These are phyloP conservation scores for Fremontodendron californicum DNA, from an alignment of 345 rosid genomes.

Conservation along the genomic window DNA sequence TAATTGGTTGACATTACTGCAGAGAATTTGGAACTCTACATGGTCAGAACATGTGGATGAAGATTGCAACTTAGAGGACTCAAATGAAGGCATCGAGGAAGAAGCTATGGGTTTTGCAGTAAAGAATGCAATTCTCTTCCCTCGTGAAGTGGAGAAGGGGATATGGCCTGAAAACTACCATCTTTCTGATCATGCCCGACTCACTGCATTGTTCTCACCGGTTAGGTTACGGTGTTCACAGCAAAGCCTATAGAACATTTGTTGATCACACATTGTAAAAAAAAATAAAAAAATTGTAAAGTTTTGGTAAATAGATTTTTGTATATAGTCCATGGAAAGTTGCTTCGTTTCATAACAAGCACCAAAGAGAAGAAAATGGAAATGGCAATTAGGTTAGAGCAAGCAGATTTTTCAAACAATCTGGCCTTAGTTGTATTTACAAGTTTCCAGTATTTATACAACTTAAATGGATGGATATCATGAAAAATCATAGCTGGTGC, in stretches of 20 bases:
- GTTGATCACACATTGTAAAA: slow-evolving; percentile 3
- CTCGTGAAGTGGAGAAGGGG: slow-evolving; percentile 87
- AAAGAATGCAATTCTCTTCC: slow-evolving; percentile 74
- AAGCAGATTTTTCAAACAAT: neutral
- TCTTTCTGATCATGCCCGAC: slow-evolving; percentile 88
- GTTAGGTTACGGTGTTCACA: slow-evolving; percentile 54
- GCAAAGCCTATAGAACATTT: neutral
- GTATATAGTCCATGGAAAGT: neutral
- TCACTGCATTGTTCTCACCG: slow-evolving; percentile 78
- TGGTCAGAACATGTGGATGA: slow-evolving; percentile 27
- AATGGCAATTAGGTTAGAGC: neutral
- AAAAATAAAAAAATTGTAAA: neutral
- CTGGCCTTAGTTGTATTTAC: neutral
- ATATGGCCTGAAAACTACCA: slow-evolving; percentile 82
- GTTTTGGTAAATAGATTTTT: neutral
- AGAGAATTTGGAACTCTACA: slow-evolving; percentile 42
- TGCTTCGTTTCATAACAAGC: neutral
- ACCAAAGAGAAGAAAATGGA: neutral
- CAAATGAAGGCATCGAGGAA: slow-evolving; percentile 12
- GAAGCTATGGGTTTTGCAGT: slow-evolving; percentile 64
- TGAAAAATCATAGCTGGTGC: too few species aligned
- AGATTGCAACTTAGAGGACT: slow-evolving; percentile 21
- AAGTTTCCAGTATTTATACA: too few species aligned
- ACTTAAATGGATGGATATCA: too few species aligned
- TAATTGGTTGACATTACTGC: slow-evolving; percentile 7